Conservation (phyloP, 2,329 filamentous ascomycete genomes). For the Colletotrichum cereale region DNA sequence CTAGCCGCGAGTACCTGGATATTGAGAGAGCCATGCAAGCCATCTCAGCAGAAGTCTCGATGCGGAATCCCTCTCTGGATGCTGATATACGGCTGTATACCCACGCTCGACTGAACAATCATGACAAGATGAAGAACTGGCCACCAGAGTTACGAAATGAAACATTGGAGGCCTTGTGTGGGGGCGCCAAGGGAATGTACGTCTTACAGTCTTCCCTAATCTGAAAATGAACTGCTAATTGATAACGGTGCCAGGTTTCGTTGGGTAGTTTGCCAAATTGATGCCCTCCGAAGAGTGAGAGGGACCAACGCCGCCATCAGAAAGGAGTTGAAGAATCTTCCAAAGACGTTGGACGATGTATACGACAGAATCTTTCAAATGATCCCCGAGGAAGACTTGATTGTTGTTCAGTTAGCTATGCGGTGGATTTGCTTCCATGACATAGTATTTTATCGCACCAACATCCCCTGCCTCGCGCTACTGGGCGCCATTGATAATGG, state of each 20-base stretch:
- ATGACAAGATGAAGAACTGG: neutral
- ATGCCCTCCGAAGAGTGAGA: neutral
- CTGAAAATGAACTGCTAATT: neutral
- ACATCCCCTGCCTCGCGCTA: accelerated
- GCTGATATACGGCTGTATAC: neutral
- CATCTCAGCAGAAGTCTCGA: neutral
- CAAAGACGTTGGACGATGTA: neutral
- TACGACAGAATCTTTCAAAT: neutral
- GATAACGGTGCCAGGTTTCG: slow-evolving; percentile 1
- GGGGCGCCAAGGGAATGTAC: slow-evolving; percentile 7
- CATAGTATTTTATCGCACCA: accelerated
- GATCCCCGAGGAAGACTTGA: neutral
- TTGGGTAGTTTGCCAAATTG: slow-evolving; percentile 7
- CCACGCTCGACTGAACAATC: accelerated
- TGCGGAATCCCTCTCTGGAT: neutral
- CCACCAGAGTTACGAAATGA: neutral
- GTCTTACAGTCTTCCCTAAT: neutral
- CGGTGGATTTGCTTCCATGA: neutral
- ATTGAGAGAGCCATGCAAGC: neutral
- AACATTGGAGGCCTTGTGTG: neutral
- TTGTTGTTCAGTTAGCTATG: neutral
- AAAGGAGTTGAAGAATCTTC: neutral
- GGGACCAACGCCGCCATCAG: neutral
- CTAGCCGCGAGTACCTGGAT: neutral
- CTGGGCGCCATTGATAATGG: neutral